phyloP scores from a whole-genome alignment of 164 flowering plant genomes.

The Kalanchoe fedtschenkoi region DNA sequence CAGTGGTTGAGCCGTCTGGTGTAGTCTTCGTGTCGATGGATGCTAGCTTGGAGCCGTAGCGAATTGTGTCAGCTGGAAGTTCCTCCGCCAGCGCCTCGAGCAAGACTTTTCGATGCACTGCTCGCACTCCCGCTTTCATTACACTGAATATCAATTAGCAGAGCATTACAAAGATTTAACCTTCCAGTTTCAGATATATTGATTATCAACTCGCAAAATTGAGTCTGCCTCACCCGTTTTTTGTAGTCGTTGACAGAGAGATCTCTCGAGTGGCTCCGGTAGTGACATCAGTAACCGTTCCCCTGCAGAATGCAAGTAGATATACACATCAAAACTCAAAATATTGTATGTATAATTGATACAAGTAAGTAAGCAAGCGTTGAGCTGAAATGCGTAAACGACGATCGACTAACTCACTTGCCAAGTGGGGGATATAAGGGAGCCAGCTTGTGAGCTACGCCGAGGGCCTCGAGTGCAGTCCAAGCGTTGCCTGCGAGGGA shows the following conservation, averaged over 20 bases:
- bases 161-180: no score
- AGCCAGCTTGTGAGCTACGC: constrained; percentile 30
- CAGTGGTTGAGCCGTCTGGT: constrained; percentile 11
- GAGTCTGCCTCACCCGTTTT: background rate
- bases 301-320: constrained; percentile 2
- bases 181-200: no score
- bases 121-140: constrained; percentile 5
- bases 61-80: constrained; percentile 20
- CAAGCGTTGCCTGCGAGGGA: constrained; percentile 20
- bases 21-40: constrained; percentile 14
- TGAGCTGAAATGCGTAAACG: background rate
- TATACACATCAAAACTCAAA: no score
- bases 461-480: constrained; percentile 25
- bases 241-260: background rate
- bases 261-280: constrained; percentile 15
- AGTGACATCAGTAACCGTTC: constrained; percentile 11
- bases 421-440: constrained; percentile 12
- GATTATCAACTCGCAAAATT: background rate
- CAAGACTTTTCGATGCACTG: constrained; percentile 21
- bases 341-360: background rate
- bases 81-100: constrained; percentile 29
- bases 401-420: constrained; percentile 16
- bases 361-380: background rate
- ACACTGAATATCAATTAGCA: no score
- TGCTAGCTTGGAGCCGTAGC: constrained; percentile 23